Conservation (phyloP, 768 basidiomycete genomes). For the Trametopsis cervina region DNA sequence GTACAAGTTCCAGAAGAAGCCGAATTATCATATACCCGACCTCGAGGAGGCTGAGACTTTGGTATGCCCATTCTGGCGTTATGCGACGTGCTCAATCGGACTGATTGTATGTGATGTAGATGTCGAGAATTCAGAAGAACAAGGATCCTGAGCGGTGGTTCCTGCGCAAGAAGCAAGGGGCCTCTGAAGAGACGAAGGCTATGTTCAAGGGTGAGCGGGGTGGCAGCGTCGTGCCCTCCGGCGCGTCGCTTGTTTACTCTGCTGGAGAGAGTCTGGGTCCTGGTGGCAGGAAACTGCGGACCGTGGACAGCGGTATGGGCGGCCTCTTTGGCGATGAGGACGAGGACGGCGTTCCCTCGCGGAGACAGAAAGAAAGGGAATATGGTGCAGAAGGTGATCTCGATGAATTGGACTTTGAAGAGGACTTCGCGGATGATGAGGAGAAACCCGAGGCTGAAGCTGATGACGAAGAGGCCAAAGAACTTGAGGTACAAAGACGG, state of each 20-base stretch:
- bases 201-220: slow-evolving; percentile 65
- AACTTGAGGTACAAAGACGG: slow-evolving; percentile 53
- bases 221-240: slow-evolving; percentile 29
- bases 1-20: slow-evolving; percentile 90
- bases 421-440: slow-evolving; percentile 84
- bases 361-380: slow-evolving; percentile 46
- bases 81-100: neutral
- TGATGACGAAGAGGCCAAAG: slow-evolving; percentile 77
- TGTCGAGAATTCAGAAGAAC: slow-evolving; percentile 58
- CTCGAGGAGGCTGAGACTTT: slow-evolving; percentile 61
- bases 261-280: slow-evolving; percentile 52
- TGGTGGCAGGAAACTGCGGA: slow-evolving; percentile 59
- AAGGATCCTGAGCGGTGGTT: slow-evolving; percentile 70
- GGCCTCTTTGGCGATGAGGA: slow-evolving; percentile 62
- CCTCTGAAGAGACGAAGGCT: slow-evolving; percentile 56
- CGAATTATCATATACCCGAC: slow-evolving; percentile 64
- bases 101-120: slow-evolving; percentile 22
- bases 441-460: slow-evolving; percentile 63
- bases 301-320: slow-evolving; percentile 61
- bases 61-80: slow-evolving; percentile 33
- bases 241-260: slow-evolving; percentile 41
- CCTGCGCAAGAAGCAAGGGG: slow-evolving; percentile 48
- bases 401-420: slow-evolving; percentile 79
- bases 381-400: slow-evolving; percentile 72
- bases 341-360: slow-evolving; percentile 40